Percentiles rank a stretch among this genome's conserved stretches.
Conservation (phyloP, 2,329 filamentous ascomycete genomes). For the Phyllosticta citribraziliensis region DNA sequence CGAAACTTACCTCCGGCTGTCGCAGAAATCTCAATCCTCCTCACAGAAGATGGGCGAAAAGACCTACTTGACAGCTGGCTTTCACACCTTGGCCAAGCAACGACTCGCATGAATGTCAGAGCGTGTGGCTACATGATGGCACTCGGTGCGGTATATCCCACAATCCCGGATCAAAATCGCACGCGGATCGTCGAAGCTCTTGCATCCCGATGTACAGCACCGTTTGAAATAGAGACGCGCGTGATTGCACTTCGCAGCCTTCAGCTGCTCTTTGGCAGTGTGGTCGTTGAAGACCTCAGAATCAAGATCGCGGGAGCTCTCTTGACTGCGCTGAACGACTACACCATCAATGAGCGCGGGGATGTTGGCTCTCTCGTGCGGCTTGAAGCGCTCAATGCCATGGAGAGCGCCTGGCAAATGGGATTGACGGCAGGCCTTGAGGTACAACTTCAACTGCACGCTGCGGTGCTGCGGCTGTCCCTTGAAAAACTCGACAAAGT, state of each 20-base stretch:
- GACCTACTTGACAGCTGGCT: conserved; percentile 22
- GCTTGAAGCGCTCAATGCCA: conserved; percentile 62
- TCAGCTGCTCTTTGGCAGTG: conserved; percentile 21
- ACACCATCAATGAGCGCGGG: conserved; percentile 79
- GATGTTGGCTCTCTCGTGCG: conserved; percentile 84
- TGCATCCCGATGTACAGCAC: conserved; percentile 25
- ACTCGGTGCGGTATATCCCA: conserved; percentile 29
- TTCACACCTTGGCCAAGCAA: conserved; percentile 23
- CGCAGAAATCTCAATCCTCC: conserved; percentile 15
- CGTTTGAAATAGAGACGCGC: conserved; percentile 35
- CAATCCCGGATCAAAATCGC: conserved; percentile 11
- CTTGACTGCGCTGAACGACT: conserved; percentile 61
- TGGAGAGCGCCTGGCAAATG: conserved; percentile 37
- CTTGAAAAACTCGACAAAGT: conserved; percentile 88
- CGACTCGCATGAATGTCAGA: conserved; percentile 29
- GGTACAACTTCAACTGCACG: conserved; percentile 17
- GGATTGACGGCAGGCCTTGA: conserved; percentile 10
- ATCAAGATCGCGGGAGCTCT: conserved; percentile 22
- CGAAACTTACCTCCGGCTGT: conserved; percentile 20
- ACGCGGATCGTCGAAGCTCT: conserved; percentile 25
- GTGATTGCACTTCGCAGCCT: conserved; percentile 33
- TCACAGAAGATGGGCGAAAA: conserved; percentile 12
- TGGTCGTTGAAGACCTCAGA: conserved; percentile 8
- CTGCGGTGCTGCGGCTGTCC: conserved; percentile 55
- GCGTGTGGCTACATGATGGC: conserved; percentile 36